Percentiles rank a stretch among this genome's conserved stretches.
These are phyloP conservation scores for Suhomyces sp. DNA, from an alignment of 805 yeast species.

Conservation along the genomic window DNA sequence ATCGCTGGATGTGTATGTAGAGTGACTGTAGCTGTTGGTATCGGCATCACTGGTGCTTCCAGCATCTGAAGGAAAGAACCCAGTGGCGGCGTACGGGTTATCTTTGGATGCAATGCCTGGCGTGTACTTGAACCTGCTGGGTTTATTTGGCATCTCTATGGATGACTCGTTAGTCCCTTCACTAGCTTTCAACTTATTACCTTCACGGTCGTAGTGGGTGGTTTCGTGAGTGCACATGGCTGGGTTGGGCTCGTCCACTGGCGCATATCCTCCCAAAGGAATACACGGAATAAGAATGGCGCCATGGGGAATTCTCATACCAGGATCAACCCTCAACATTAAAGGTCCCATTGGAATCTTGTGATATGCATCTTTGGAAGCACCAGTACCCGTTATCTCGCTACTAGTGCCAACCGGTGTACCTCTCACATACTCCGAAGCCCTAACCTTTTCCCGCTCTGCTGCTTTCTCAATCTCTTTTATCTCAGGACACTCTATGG, in stretches of 20 bases:
- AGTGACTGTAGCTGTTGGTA: slow-evolving; percentile 7
- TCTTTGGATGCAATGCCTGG: background rate
- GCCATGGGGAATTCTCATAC: slow-evolving; percentile 25
- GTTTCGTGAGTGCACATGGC: background rate
- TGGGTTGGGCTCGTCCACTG: background rate
- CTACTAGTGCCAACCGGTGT: background rate
- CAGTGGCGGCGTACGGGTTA: background rate
- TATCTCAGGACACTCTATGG: background rate
- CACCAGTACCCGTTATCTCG: background rate
- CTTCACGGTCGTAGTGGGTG: background rate
- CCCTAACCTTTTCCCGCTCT: background rate
- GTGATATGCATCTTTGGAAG: background rate
- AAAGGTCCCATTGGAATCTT: slow-evolving; percentile 11
- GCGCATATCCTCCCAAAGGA: background rate
- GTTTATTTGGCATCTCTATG: background rate
- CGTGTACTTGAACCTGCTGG: background rate
- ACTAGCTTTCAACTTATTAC: background rate
- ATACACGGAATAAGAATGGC: slow-evolving; percentile 24
- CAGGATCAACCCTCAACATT: slow-evolving; percentile 23
- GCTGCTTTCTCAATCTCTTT: background rate
- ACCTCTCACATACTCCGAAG: background rate
- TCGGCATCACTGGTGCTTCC: background rate
- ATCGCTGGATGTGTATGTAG: slow-evolving; percentile 21
- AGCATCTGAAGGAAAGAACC: background rate
- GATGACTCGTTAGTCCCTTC: background rate